phyloP scores from a whole-genome alignment of 2,329 filamentous ascomycete species.

The Epichloe gansuensis region DNA sequence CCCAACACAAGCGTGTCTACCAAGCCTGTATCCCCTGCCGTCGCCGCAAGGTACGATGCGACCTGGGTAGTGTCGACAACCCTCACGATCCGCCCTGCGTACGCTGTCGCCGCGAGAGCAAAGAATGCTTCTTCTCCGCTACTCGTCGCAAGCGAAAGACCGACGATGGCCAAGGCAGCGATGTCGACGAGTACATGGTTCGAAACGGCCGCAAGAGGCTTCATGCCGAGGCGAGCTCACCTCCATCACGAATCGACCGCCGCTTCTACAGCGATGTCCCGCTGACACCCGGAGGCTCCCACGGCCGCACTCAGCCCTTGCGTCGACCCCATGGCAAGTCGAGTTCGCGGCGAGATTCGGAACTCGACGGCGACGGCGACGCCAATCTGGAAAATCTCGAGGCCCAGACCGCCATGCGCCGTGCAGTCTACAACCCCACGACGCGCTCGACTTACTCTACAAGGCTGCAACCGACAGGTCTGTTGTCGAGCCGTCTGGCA shows the following conservation, averaged over 20 bases:
- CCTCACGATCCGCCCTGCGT: slow-evolving; percentile 90
- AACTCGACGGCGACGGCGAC: slow-evolving; percentile 42
- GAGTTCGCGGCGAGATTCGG: slow-evolving; percentile 17
- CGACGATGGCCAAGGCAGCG: slow-evolving; percentile 40
- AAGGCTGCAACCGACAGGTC: slow-evolving; percentile 64
- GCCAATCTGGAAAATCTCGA: slow-evolving; percentile 53
- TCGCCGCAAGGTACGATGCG: slow-evolving; percentile 49
- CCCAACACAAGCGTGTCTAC: slow-evolving; percentile 45
- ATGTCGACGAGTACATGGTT: slow-evolving; percentile 54
- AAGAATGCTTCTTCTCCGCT: slow-evolving; percentile 93
- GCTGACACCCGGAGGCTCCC: slow-evolving; percentile 50
- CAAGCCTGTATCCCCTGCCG: slow-evolving; percentile 53
- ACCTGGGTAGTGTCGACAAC: slow-evolving; percentile 71
- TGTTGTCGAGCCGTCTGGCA: slow-evolving; percentile 17
- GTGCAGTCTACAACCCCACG: slow-evolving; percentile 77
- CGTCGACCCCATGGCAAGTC: slow-evolving; percentile 41
- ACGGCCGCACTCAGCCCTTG: slow-evolving; percentile 54
- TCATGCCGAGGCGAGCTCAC: slow-evolving; percentile 33
- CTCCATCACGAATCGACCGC: slow-evolving; percentile 26
- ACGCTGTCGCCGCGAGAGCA: slow-evolving; percentile 85
- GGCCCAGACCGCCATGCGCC: slow-evolving; percentile 51
- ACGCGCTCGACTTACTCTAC: slow-evolving; percentile 82
- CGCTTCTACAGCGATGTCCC: slow-evolving; percentile 42
- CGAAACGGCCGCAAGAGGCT: slow-evolving; percentile 63
- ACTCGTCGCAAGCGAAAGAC: slow-evolving; percentile 85